A percentile compares a stretch with the other conserved stretches of the same genome.
These are phyloP conservation scores for Erysimum cheiri DNA, from an alignment of 441 rosid genomes.

Conservation along the genomic window DNA sequence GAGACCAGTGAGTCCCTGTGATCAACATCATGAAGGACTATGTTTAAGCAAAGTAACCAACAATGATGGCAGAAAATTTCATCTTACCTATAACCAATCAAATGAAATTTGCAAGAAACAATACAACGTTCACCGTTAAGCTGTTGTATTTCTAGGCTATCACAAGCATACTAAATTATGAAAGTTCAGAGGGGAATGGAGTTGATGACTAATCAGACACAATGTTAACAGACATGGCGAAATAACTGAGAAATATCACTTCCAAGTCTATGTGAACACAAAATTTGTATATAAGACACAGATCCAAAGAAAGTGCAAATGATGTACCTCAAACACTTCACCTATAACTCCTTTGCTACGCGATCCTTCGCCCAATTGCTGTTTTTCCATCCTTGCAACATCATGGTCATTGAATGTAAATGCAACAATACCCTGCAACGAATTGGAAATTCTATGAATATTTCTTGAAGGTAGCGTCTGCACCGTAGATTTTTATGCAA, in stretches of 20 bases:
- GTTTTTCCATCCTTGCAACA: conserved; percentile 84
- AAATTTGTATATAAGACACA: conserved; percentile 4
- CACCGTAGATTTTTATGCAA: conserved; percentile 24
- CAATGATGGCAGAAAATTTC: conserved; percentile 10
- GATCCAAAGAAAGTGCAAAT: conserved; percentile 14
- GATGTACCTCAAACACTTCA: conserved; percentile 90
- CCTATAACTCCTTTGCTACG: conserved; percentile 93
- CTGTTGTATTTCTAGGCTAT: neutral
- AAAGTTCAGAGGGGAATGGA: conserved; percentile 12
- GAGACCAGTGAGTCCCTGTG: conserved; percentile 94
- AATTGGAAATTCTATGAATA: conserved; percentile 28
- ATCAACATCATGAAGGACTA: conserved; percentile 32
- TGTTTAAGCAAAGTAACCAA: conserved; percentile 11
- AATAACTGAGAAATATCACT: neutral
- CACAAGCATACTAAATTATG: conserved; percentile 24
- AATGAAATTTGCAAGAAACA: conserved; percentile 10
- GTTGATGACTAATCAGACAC: conserved; percentile 4
- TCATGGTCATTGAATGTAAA: conserved; percentile 93
- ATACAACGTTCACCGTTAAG: neutral
- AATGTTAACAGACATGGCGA: neutral
- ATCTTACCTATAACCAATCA: conserved; percentile 22
- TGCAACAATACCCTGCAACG: conserved; percentile 88
- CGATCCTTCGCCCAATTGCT: conserved; percentile 71
- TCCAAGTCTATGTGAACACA: conserved; percentile 7
- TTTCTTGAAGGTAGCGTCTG: conserved; percentile 25